Evolutionary conservation across 73 alveolate genomes (phyloP).

Genomic region (Tetrahymena elliotti): DNA sequence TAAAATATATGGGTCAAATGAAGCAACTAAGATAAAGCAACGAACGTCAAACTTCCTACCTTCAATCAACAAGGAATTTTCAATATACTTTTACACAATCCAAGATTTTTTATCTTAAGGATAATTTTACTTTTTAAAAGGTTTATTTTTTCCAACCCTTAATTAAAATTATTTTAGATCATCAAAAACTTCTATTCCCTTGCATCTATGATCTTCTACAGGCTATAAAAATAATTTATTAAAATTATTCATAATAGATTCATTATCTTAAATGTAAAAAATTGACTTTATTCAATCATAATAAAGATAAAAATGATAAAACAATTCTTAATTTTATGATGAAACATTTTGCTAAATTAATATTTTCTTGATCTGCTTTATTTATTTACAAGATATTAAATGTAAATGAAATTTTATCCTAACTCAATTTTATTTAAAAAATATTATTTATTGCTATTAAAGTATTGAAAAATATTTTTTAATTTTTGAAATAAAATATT

Average conservation of each 20-base stretch:
- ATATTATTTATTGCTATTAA: no score
- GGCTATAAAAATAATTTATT: neutral
- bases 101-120: constrained; percentile 14
- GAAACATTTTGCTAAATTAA: no score
- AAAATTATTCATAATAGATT: neutral
- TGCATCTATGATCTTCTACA: neutral
- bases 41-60: constrained; percentile 90
- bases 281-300: no score
- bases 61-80: constrained; percentile 33
- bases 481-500: no score
- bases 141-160: constrained; percentile 4
- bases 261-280: no score
- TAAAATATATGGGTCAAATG: constrained; percentile 69
- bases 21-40: constrained; percentile 68
- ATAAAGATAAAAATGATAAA: no score
- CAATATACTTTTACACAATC: constrained; percentile 26
- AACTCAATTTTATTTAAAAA: no score
- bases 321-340: no score
- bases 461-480: no score
- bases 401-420: no score
- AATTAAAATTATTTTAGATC: constrained; percentile 6
- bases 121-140: neutral
- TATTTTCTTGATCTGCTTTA: no score
- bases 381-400: no score
- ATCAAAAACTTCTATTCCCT: neutral